Evolutionary conservation across 495 filamentous ascomycete genomes (phyloP), one percentile per base, ranked within the genome.

Genomic region (Penicillium samsonianum): DNA sequence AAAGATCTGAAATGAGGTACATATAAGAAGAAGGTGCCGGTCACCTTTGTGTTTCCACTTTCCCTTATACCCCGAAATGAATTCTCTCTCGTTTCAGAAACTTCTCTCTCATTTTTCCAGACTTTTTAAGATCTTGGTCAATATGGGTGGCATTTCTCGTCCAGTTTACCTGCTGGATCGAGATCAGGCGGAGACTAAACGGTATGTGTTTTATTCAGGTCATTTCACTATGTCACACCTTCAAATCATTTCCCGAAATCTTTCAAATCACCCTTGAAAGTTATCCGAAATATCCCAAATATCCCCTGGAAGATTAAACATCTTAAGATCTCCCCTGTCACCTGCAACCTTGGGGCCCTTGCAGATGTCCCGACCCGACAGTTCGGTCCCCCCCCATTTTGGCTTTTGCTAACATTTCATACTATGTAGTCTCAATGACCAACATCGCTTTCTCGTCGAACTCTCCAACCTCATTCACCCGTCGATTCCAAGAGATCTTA

Each of bases 361-460:
- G 23, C 43, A 10, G 14, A 9, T 8, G 26, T 28, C 10, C 28
- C 28, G 10, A 20, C 35, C 50, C 50, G 47, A 22, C 31, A 37
- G 47, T 33, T 40, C 26, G 26, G 37, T 40, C n/a, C n/a, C 4
- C 12, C 16, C 5, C 25, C 16, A 10, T 31, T 7, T 30, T 25
- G 37, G 35, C 6, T 35, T 47, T 23, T 26, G n/a, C 40, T 55
- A 23, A 53, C 17, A 7, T 4, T 40, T 17, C 20, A 12, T 33
- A n/a, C n/a, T n/a, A n/a, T n/a, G n/a, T n/a, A 70, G 67, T n/a
- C 63, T 74, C 22, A 59, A 72, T 20, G 33, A 43, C 1, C 69
- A 74, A 35, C 69, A 74, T 46, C 50, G 56, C 4, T 69, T 67
- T 35, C 37, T 69, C 1, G 52, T 62, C 0, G 42, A 62, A 1